Evolutionary conservation across 2,329 filamentous ascomycete genomes (phyloP).

Genomic region (Botrytis galanthina): DNA sequence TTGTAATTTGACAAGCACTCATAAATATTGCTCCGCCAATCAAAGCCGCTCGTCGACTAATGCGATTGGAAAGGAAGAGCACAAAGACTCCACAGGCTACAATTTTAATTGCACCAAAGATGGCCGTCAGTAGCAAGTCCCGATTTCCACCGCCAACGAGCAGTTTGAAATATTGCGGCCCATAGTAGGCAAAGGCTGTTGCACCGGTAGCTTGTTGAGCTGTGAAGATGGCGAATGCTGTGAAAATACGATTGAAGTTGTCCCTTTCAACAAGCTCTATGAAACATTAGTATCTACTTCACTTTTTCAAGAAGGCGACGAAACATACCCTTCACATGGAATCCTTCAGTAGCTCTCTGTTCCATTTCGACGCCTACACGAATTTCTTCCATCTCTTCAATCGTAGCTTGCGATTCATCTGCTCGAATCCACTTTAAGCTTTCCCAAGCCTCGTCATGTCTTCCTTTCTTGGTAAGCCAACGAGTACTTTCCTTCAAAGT

Average conservation of each 20-base stretch:
- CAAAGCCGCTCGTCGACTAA: conserved; percentile 45
- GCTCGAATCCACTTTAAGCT: not conserved
- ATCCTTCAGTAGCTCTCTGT: conserved; percentile 43
- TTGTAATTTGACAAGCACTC: not conserved
- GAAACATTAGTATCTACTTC: not conserved
- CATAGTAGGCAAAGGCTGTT: conserved; percentile 52
- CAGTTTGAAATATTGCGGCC: conserved; percentile 50
- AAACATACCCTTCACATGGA: conserved; percentile 29
- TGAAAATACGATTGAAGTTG: conserved; percentile 32
- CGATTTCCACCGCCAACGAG: conserved; percentile 47
- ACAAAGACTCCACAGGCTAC: conserved; percentile 51
- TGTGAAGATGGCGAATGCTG: conserved; percentile 21
- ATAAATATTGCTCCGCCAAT: conserved; percentile 27
- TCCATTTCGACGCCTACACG: conserved; percentile 46
- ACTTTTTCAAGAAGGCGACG: not conserved
- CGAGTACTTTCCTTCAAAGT: not conserved
- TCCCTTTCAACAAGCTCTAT: conserved; percentile 22
- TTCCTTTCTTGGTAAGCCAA: not conserved
- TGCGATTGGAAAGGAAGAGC: conserved; percentile 51
- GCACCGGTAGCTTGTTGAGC: conserved; percentile 47
- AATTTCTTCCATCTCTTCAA: not conserved
- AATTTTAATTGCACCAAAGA: conserved; percentile 53
- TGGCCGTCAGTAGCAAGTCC: conserved; percentile 50
- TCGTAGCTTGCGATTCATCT: not conserved
- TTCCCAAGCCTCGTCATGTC: not conserved